Conservation (phyloP, 140 eudicot species). For the Anethum foeniculum region DNA sequence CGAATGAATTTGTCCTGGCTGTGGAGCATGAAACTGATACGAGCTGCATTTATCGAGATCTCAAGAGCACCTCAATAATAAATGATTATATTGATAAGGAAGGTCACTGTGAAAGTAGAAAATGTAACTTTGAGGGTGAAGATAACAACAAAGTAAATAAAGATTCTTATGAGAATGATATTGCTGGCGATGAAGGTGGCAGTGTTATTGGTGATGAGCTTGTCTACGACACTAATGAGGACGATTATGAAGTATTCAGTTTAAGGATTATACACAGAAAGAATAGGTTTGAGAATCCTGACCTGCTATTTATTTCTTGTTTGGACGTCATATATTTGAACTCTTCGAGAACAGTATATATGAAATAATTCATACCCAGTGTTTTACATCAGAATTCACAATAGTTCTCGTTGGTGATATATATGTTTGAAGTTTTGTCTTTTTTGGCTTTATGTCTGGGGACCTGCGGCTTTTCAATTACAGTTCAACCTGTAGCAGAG, state of each 20-base stretch:
- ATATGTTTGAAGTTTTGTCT: background rate
- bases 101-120: constrained; percentile 21
- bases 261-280: constrained; percentile 75
- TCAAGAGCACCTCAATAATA: constrained; percentile 23
- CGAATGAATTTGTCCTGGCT: constrained; percentile 18
- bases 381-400: background rate
- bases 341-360: background rate
- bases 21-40: constrained; percentile 24
- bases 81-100: constrained; percentile 20
- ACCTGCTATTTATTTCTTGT: background rate
- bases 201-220: constrained; percentile 31
- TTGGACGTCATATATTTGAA: background rate
- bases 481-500: constrained; percentile 20
- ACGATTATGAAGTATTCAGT: constrained; percentile 72
- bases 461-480: constrained; percentile 9
- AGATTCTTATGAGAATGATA: constrained; percentile 22
- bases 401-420: background rate
- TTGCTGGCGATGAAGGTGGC: constrained; percentile 35
- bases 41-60: constrained; percentile 21
- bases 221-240: constrained; percentile 34
- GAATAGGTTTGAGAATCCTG: constrained; percentile 52
- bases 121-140: constrained; percentile 14
- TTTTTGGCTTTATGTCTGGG: background rate
- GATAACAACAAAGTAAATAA: constrained; percentile 7
- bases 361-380: background rate